Conservation (phyloP, 1,284 basidiomycete species). For the Cryptococcus deneoformans region DNA sequence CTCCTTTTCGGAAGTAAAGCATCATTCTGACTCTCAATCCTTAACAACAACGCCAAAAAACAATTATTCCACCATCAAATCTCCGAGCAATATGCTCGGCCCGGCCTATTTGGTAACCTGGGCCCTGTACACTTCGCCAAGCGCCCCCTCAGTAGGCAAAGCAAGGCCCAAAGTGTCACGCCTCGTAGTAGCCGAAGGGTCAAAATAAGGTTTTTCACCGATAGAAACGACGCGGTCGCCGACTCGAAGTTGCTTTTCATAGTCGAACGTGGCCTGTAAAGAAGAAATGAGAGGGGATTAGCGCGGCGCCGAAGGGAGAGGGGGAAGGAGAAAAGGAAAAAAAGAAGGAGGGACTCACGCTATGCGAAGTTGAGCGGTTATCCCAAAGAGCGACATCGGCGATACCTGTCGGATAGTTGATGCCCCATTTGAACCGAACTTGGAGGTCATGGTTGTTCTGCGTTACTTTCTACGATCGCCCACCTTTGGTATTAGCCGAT, state of each 20-base stretch:
- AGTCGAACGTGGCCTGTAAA: slow-evolving; percentile 53
- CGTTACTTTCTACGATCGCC: slow-evolving; percentile 43
- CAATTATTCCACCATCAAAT: too few species aligned
- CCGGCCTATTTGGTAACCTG: not conserved
- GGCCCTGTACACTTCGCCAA: not conserved
- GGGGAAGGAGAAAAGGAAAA: slow-evolving; percentile 1
- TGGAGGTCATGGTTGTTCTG: slow-evolving; percentile 60
- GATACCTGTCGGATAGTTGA: slow-evolving; percentile 30
- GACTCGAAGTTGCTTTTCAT: slow-evolving; percentile 51
- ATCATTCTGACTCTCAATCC: too few species aligned
- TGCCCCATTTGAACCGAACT: slow-evolving; percentile 53
- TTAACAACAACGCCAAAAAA: too few species aligned
- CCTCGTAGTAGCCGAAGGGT: slow-evolving; percentile 49
- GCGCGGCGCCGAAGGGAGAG: not conserved
- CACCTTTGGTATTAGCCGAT: not conserved
- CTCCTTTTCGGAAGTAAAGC: too few species aligned
- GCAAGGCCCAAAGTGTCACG: slow-evolving; percentile 1
- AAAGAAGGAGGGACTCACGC: slow-evolving; percentile 33
- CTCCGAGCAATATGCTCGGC: too few species aligned
- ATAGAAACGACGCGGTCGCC: slow-evolving; percentile 63
- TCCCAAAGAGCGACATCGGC: slow-evolving; percentile 52
- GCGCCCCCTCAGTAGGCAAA: not conserved
- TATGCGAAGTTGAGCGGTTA: slow-evolving; percentile 56
- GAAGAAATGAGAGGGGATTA: too few species aligned
- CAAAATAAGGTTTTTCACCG: slow-evolving; percentile 63